Evolutionary conservation across 2,329 filamentous ascomycete genomes (phyloP), one percentile per base, ranked within the genome.

Genomic region (Fusarium vanettenii): DNA sequence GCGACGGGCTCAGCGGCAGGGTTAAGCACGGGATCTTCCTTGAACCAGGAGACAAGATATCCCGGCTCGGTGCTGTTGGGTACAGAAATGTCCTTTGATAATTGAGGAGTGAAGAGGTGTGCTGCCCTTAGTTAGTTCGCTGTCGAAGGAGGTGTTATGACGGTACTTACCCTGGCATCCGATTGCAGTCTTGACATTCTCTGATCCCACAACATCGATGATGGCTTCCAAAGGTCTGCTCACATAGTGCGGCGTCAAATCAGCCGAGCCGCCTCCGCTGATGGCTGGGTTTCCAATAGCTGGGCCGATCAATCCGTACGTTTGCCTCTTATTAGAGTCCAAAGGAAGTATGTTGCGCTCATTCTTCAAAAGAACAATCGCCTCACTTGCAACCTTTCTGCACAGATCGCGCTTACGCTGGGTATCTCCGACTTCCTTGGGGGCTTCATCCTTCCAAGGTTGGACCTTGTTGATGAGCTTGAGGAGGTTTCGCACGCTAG

Each of bases 311-410:
- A 81, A 60, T 0, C 73, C 74, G 9, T 76, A 84, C 8, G 88
- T 82, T 6, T 85, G 69, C 27, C 45, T 70, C 33, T 66, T 72
- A 0, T 60, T 50, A 6, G 72, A 43, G 13, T 77, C 25, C 6
- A 71, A 27, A 0, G 69, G 69, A 2, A 71, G 52, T 3, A 45
- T 13, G 0, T 35, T 39, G 13, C 41, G 27, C 9, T 69, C 59
- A 20, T 79, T 75, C 64, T 78, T 78, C 7, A 76, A 65, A 2
- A 73, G 67, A 8, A 69, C 70, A n/a, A 92, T 88, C 1, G 89
- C 90, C 66, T 92, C 88, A 0, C 87, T 85, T 5, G 90, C 65
- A 18, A 63, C 63, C 25, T 66, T 60, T 39, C 67, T 59, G 27
- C 62, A 64, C 1, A 75, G 27, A 14, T 78, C 76, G 11, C 80